Conservation (phyloP, 345 rosid genomes). For the Eucalyptus coolabah region DNA sequence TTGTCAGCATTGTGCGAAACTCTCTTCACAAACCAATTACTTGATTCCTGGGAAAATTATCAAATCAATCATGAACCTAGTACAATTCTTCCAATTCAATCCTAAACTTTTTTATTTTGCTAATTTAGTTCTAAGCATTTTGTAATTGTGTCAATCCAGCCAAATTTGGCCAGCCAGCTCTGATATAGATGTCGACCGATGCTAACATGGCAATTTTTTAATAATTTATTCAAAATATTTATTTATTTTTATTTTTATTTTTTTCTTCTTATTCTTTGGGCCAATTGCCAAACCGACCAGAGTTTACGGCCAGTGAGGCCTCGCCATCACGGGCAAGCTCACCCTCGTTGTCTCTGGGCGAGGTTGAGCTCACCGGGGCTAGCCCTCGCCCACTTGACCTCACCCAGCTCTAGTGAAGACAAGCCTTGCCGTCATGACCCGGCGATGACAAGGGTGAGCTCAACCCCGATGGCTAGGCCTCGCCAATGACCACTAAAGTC, state of each 20-base stretch:
- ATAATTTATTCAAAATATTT: too few species aligned
- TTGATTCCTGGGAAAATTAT: too few species aligned
- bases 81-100: too few species aligned
- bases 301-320: rapidly evolving
- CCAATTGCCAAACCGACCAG: rapidly evolving
- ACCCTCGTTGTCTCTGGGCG: rapidly evolving
- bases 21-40: too few species aligned
- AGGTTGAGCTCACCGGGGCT: rapidly evolving
- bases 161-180: rapidly evolving
- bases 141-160: rapidly evolving
- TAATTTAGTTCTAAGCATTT: too few species aligned
- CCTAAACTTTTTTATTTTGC: too few species aligned
- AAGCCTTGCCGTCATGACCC: rapidly evolving
- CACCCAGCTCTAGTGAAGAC: rapidly evolving
- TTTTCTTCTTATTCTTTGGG: too few species aligned
- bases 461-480: rapidly evolving
- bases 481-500: rapidly evolving
- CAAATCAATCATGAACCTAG: rapidly evolving
- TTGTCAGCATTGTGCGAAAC: too few species aligned
- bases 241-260: too few species aligned
- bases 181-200: rapidly evolving
- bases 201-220: rapidly evolving
- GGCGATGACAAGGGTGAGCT: rapidly evolving
- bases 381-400: too few species aligned
- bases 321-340: rapidly evolving